Conservation (phyloP, 371 early-diverging fungal genomes). For the Chytridium lagenaria region DNA sequence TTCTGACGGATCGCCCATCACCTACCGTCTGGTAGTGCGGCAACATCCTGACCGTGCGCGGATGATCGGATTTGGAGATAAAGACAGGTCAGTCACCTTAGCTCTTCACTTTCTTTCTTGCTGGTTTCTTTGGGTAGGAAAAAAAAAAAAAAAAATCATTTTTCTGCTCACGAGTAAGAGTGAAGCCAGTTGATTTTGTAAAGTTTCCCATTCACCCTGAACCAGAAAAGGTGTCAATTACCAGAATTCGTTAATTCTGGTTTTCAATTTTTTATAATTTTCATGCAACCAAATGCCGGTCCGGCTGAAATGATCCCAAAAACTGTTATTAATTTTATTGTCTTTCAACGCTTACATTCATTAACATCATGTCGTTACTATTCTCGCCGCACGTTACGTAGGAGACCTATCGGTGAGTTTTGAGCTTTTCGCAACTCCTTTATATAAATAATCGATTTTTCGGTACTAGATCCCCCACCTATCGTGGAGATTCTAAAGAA, state of each 20-base stretch:
- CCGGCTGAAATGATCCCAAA: no score
- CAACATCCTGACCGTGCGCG: conserved; percentile 11
- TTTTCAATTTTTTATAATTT: neutral
- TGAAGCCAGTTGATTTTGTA: no score
- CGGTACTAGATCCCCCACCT: conserved; percentile 16
- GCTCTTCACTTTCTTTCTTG: neutral
- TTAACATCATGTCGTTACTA: neutral
- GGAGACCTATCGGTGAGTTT: neutral
- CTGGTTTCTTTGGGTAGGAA: neutral
- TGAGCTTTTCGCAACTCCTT: neutral
- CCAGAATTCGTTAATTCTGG: no score
- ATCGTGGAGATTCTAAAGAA: conserved; percentile 1
- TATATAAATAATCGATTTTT: neutral
- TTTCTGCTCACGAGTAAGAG: no score
- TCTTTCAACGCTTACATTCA: neutral
- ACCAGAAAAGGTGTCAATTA: no score
- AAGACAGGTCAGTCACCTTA: conserved; percentile 14
- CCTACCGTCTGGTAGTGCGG: neutral
- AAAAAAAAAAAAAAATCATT: no score
- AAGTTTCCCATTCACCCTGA: no score
- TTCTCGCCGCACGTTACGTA: neutral
- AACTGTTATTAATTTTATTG: no score
- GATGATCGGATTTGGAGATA: conserved; percentile 22
- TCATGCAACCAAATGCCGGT: no score
- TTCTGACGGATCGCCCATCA: neutral